phyloP scores from a whole-genome alignment of 768 basidiomycete species.

The Auricularia auricula-judae region DNA sequence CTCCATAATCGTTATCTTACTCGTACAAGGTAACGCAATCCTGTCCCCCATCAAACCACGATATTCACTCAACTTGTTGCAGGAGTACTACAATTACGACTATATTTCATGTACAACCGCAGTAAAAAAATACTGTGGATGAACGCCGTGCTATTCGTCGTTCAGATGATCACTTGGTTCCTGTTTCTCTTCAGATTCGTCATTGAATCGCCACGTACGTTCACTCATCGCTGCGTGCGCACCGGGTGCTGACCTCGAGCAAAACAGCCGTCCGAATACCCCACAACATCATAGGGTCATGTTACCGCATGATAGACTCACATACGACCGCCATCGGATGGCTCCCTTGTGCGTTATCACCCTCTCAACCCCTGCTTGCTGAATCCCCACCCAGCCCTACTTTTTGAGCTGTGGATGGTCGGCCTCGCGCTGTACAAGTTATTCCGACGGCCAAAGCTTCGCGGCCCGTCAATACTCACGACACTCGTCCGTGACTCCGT shows the following conservation, averaged over 20 bases:
- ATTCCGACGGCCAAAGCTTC: background rate
- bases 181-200: background rate
- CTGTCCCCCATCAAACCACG: background rate
- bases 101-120: background rate
- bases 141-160: background rate
- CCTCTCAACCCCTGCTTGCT: too few relatives aligned
- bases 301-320: background rate
- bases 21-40: background rate
- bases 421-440: background rate
- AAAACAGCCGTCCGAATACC: background rate
- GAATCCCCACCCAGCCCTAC: background rate
- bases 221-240: background rate
- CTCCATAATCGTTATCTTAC: background rate
- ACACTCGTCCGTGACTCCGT: background rate
- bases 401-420: background rate
- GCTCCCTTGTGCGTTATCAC: background rate
- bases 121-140: background rate
- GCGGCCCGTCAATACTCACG: background rate
- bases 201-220: background rate
- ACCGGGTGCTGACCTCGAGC: background rate
- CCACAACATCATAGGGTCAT: background rate
- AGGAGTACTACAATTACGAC: background rate
- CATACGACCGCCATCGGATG: background rate
- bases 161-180: background rate
- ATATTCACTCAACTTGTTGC: background rate